Percentiles rank a stretch among this genome's conserved stretches.
These are phyloP conservation scores for Thuja plicata DNA, from an alignment of 83 land plant genomes.

Conservation along the genomic window DNA sequence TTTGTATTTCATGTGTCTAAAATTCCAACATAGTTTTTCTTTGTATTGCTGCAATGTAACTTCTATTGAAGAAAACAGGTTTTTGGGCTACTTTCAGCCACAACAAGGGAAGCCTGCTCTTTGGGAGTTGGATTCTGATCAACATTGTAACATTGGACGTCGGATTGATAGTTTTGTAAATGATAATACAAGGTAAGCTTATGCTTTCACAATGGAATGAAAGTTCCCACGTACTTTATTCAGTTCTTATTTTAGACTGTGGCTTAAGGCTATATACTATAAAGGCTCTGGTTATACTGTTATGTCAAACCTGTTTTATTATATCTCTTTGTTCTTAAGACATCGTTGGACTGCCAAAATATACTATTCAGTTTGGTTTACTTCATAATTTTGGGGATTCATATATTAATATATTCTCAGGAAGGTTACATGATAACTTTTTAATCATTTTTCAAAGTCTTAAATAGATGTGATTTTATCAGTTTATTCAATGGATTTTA, in stretches of 20 bases:
- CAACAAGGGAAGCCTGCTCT: conserved; percentile 66
- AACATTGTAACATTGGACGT: conserved; percentile 51
- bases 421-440: too few species aligned
- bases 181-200: conserved; percentile 41
- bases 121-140: conserved; percentile 78
- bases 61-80: conserved; percentile 37
- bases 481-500: neutral
- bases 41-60: conserved; percentile 10
- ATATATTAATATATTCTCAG: neutral
- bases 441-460: neutral
- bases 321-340: neutral
- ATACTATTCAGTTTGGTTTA: neutral
- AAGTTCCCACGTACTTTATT: neutral
- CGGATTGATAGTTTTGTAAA: conserved; percentile 22
- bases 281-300: neutral
- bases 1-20: neutral
- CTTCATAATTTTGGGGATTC: neutral
- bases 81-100: conserved; percentile 82
- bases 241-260: neutral
- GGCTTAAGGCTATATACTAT: neutral
- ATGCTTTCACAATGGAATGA: neutral
- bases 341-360: neutral
- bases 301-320: neutral
- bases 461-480: neutral
- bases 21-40: neutral